phyloP scores from a whole-genome alignment of 2,329 filamentous ascomycete species.

The Cladosporium sp. region DNA sequence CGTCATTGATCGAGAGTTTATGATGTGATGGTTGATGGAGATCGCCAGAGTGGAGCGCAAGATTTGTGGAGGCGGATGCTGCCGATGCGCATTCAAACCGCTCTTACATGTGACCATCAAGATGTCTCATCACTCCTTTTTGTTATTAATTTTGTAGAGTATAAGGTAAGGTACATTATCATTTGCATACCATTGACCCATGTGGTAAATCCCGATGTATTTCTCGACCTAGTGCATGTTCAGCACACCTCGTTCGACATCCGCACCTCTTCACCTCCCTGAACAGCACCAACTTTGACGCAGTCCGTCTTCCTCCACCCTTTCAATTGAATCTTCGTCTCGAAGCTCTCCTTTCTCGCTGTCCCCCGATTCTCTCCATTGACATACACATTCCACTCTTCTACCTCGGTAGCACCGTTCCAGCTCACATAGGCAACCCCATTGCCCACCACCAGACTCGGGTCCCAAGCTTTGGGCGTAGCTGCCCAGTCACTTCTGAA shows the following conservation, averaged over 20 bases:
- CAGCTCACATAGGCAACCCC: constrained; percentile 22
- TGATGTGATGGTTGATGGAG: constrained; percentile 2
- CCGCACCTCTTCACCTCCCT: background rate
- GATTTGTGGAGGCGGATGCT: constrained; percentile 9
- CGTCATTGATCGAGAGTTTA: constrained; percentile 7
- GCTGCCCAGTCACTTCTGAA: constrained; percentile 24
- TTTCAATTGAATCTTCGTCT: constrained; percentile 2
- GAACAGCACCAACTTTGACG: constrained; percentile 2
- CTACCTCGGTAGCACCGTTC: constrained; percentile 29
- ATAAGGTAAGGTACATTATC: too few species aligned
- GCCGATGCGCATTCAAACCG: too few species aligned
- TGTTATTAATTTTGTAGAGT: too few species aligned
- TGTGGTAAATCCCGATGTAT: too few species aligned
- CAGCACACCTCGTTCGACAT: constrained; percentile 1
- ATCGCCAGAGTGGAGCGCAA: background rate
- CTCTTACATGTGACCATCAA: too few species aligned
- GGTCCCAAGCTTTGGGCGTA: constrained; percentile 15
- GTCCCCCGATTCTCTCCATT: constrained; percentile 2
- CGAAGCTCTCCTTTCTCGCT: constrained; percentile 2
- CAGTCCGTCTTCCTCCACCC: background rate
- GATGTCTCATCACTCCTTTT: too few species aligned
- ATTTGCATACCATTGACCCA: too few species aligned
- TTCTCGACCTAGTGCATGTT: too few species aligned
- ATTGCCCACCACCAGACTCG: constrained; percentile 5
- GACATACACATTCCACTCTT: constrained; percentile 22